A percentile compares a stretch with the other conserved stretches of the same genome.
phyloP scores from a whole-genome alignment of 1,284 basidiomycete genomes.

The Calocybe gambosa region DNA sequence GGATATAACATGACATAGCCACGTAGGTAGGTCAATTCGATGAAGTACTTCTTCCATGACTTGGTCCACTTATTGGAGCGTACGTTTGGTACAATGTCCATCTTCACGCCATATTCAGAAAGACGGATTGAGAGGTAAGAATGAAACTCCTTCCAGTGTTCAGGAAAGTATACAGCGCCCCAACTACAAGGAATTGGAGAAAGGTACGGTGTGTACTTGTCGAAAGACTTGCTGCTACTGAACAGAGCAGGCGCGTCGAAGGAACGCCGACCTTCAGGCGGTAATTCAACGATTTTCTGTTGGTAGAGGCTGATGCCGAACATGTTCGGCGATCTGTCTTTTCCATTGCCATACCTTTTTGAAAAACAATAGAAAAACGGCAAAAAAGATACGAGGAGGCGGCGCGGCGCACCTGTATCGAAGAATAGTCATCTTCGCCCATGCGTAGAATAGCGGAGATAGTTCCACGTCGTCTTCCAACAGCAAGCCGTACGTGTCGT shows the following conservation, averaged over 20 bases:
- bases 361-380: background rate
- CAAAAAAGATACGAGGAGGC: background rate
- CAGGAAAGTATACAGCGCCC: slow-evolving; percentile 86
- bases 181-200: slow-evolving; percentile 84
- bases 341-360: slow-evolving; percentile 46
- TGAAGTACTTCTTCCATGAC: slow-evolving; percentile 86
- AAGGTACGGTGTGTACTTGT: slow-evolving; percentile 63
- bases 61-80: slow-evolving; percentile 75
- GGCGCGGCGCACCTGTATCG: slow-evolving; percentile 53
- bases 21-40: slow-evolving; percentile 72
- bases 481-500: slow-evolving; percentile 71
- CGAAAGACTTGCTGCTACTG: slow-evolving; percentile 28
- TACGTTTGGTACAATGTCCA: slow-evolving; percentile 61
- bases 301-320: slow-evolving; percentile 82
- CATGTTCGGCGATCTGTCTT: slow-evolving; percentile 38
- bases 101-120: slow-evolving; percentile 37
- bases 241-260: slow-evolving; percentile 65
- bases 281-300: slow-evolving; percentile 73
- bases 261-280: slow-evolving; percentile 55
- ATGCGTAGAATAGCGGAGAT: slow-evolving; percentile 78
- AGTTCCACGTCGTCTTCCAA: slow-evolving; percentile 82
- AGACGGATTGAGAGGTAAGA: slow-evolving; percentile 65
- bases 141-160: slow-evolving; percentile 82
- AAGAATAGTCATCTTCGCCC: slow-evolving; percentile 71
- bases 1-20: slow-evolving; percentile 86